These are phyloP conservation scores for Aureobasidium lini DNA, from an alignment of 2,329 filamentous ascomycete species.

Conservation along the genomic window DNA sequence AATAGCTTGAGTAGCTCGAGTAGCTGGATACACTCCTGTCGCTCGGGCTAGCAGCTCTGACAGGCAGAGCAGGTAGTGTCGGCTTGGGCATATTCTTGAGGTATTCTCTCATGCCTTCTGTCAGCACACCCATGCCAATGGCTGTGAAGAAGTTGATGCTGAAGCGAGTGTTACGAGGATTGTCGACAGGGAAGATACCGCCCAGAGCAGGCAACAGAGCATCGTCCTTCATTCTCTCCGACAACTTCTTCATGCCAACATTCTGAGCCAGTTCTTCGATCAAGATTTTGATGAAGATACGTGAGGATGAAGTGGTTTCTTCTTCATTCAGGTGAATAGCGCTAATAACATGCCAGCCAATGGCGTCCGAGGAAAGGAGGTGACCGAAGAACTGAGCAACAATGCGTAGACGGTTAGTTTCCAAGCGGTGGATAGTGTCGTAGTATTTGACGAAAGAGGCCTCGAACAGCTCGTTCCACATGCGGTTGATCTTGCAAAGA, in stretches of 20 bases:
- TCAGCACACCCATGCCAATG: conserved; percentile 90
- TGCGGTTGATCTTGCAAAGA: conserved; percentile 89
- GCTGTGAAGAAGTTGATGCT: conserved; percentile 99
- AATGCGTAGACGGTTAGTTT: conserved; percentile 90
- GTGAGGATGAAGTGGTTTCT: conserved; percentile 89
- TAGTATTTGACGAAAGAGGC: conserved; percentile 88
- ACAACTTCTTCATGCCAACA: conserved; percentile 73
- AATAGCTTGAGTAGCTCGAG: conserved; percentile 71
- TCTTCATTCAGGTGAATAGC: conserved; percentile 89
- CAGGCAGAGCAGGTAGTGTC: conserved; percentile 59
- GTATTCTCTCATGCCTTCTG: conserved; percentile 88
- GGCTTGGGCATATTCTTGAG: conserved; percentile 87
- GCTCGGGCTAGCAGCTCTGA: conserved; percentile 43
- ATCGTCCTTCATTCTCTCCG: conserved; percentile 69
- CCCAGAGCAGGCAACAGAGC: conserved; percentile 68
- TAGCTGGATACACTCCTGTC: conserved; percentile 68
- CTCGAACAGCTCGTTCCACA: conserved; percentile 92
- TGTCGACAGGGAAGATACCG: conserved; percentile 84
- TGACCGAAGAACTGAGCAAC: conserved; percentile 94
- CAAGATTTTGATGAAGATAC: conserved; percentile 97
- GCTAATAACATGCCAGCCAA: conserved; percentile 85
- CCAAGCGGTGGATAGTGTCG: conserved; percentile 93
- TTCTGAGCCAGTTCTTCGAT: conserved; percentile 88
- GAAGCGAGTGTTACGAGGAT: conserved; percentile 84
- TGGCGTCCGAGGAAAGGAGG: conserved; percentile 75